A percentile compares a stretch with the other conserved stretches of the same genome.
Conservation (phyloP, 2,329 filamentous ascomycete genomes). For the Shiraia bambusicola region DNA sequence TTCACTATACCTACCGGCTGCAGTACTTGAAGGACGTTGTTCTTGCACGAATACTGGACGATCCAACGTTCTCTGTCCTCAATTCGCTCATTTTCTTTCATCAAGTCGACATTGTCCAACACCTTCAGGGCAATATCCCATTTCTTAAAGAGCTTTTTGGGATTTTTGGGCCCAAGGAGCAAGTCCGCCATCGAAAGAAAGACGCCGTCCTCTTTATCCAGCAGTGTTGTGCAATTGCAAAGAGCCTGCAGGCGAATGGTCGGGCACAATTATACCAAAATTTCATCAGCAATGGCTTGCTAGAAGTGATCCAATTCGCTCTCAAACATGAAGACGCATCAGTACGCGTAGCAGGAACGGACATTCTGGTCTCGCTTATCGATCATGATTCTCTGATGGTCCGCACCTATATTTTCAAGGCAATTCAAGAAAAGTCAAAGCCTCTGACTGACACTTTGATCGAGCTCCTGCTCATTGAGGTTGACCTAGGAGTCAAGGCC, state of each 20-base stretch:
- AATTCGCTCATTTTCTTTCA: constrained; percentile 99
- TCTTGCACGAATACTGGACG: constrained; percentile 90
- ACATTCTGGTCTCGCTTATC: constrained; percentile 90
- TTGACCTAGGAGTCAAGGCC: constrained; percentile 90
- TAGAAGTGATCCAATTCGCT: constrained; percentile 89
- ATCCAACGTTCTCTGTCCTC: constrained; percentile 94
- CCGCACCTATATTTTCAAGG: constrained; percentile 86
- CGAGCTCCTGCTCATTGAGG: constrained; percentile 85
- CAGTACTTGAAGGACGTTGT: constrained; percentile 99
- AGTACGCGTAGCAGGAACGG: constrained; percentile 87
- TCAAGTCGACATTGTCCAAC: constrained; percentile 95
- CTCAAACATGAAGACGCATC: constrained; percentile 80
- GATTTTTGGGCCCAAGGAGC: constrained; percentile 71
- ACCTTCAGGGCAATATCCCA: constrained; percentile 76
- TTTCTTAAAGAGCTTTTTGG: constrained; percentile 86
- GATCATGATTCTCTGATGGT: constrained; percentile 96
- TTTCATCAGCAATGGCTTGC: constrained; percentile 82
- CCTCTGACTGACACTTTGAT: constrained; percentile 91
- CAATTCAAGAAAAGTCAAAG: constrained; percentile 81
- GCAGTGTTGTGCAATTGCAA: constrained; percentile 90
- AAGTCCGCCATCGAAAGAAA: constrained; percentile 74
- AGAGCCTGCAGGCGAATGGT: constrained; percentile 84
- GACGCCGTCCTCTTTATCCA: constrained; percentile 96
- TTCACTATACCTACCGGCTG: constrained; percentile 92
- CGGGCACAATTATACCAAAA: constrained; percentile 84